Percentiles rank a stretch among this genome's conserved stretches.
phyloP scores from a whole-genome alignment of 1,284 basidiomycete genomes.

The Hortiboletus rubellus region DNA sequence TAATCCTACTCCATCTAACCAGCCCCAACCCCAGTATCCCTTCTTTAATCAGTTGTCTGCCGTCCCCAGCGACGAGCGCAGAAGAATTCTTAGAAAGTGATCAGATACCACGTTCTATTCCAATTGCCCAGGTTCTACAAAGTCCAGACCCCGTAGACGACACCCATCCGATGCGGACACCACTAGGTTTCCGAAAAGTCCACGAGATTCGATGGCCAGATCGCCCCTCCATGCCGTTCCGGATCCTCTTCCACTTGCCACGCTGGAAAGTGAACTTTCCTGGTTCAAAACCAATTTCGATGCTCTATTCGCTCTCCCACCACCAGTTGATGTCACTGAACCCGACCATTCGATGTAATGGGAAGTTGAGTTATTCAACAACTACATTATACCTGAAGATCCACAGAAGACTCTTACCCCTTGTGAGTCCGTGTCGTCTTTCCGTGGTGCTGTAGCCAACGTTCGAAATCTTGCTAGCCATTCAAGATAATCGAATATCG shows the following conservation, averaged over 20 bases:
- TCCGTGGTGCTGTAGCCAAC: neutral
- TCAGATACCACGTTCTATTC: neutral
- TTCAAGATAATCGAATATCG: neutral
- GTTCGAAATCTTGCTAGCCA: neutral
- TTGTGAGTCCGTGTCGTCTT: neutral
- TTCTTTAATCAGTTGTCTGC: neutral
- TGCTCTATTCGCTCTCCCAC: conserved; percentile 23
- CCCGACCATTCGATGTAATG: conserved; percentile 15
- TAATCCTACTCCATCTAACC: neutral
- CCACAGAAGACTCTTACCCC: neutral
- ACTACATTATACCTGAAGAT: conserved; percentile 14
- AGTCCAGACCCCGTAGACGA: conserved; percentile 27
- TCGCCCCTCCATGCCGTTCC: conserved; percentile 29
- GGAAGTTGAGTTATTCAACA: conserved; percentile 26
- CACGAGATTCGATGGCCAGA: conserved; percentile 16
- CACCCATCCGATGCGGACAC: conserved; percentile 33
- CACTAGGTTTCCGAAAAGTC: conserved; percentile 23
- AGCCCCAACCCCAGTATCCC: neutral
- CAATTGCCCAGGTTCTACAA: neutral
- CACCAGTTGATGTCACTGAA: conserved; percentile 11
- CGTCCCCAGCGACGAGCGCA: conserved; percentile 9
- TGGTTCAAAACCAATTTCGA: conserved; percentile 27
- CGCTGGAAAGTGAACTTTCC: conserved; percentile 6
- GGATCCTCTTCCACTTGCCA: conserved; percentile 27
- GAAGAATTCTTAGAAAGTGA: neutral